Percentiles rank a stretch among this genome's conserved stretches.
Evolutionary conservation across 768 basidiomycete genomes (phyloP).

Genomic region (Jaapia argillacea): DNA sequence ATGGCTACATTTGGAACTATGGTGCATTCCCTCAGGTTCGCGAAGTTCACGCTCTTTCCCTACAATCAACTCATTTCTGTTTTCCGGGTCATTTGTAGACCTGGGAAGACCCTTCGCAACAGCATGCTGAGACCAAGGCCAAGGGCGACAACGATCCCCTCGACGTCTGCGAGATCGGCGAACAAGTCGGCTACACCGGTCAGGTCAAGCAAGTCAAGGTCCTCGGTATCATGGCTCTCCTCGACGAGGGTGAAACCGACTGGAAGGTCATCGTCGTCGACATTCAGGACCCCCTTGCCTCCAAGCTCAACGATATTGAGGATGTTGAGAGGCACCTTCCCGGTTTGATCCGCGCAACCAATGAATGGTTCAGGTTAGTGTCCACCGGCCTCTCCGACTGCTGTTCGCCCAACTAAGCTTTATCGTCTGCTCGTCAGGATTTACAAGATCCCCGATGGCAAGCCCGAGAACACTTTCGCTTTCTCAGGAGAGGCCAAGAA

Average conservation of each 20-base stretch:
- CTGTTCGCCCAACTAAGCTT: slow-evolving; percentile 1
- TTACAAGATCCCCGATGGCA: slow-evolving; percentile 94
- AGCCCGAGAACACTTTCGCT: slow-evolving; percentile 96
- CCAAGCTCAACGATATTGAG: slow-evolving; percentile 97
- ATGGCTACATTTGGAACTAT: slow-evolving; percentile 99
- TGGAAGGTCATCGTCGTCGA: slow-evolving; percentile 99
- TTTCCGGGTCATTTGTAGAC: slow-evolving; percentile 48
- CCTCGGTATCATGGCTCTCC: slow-evolving; percentile 98
- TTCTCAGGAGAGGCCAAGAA: slow-evolving; percentile 99
- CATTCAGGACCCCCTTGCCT: slow-evolving; percentile 87
- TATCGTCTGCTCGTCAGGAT: slow-evolving; percentile 38
- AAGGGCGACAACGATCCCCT: slow-evolving; percentile 99
- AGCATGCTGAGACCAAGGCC: slow-evolving; percentile 96
- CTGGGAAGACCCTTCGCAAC: slow-evolving; percentile 88
- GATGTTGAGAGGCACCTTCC: slow-evolving; percentile 98
- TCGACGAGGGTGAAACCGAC: slow-evolving; percentile 99
- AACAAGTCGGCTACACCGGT: slow-evolving; percentile 93
- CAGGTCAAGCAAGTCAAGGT: slow-evolving; percentile 99
- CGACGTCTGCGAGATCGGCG: slow-evolving; percentile 99
- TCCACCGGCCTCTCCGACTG: neutral
- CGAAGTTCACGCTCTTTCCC: slow-evolving; percentile 1
- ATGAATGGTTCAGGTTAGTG: slow-evolving; percentile 93
- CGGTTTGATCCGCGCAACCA: slow-evolving; percentile 92
- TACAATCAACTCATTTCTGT: neutral
- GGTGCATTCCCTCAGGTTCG: slow-evolving; percentile 95